These are phyloP conservation scores for Penicillium malachiteum DNA, from an alignment of 495 filamentous ascomycete species.

Conservation along the genomic window DNA sequence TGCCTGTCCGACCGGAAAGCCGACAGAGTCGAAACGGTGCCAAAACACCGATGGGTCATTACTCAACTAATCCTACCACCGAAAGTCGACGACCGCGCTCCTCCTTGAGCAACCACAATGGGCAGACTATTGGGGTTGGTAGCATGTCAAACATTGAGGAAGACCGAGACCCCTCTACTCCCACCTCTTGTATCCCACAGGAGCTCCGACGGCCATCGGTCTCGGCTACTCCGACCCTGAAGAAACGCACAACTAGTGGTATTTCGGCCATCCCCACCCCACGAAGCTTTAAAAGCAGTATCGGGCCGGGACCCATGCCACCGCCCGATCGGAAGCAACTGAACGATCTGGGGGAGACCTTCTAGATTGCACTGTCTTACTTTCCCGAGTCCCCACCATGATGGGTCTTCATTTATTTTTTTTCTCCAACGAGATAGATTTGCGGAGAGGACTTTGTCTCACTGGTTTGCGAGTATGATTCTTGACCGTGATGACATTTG, in stretches of 20 bases:
- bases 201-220: slow-evolving; percentile 39
- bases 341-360: slow-evolving; percentile 68
- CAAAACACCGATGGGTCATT: slow-evolving; percentile 61
- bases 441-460: too few species aligned
- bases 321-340: slow-evolving; percentile 49
- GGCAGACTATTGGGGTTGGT: slow-evolving; percentile 30
- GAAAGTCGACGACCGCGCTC: slow-evolving; percentile 49
- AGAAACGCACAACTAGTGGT: slow-evolving; percentile 54
- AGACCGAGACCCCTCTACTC: slow-evolving; percentile 37
- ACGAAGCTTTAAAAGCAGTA: slow-evolving; percentile 49
- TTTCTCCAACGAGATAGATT: neutral
- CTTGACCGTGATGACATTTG: neutral
- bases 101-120: slow-evolving; percentile 45
- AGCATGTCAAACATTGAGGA: slow-evolving; percentile 48
- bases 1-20: slow-evolving; percentile 57
- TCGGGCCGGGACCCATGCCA: slow-evolving; percentile 51
- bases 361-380: slow-evolving; percentile 32
- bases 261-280: slow-evolving; percentile 51
- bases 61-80: slow-evolving; percentile 44
- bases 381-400: neutral
- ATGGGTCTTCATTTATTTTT: slow-evolving; percentile 2
- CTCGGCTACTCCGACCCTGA: slow-evolving; percentile 34
- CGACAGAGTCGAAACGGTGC: slow-evolving; percentile 65
- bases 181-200: slow-evolving; percentile 29
- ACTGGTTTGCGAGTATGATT: too few species aligned